Evolutionary conservation across 345 rosid genomes (phyloP).

Genomic region (Euphorbia peplus): DNA sequence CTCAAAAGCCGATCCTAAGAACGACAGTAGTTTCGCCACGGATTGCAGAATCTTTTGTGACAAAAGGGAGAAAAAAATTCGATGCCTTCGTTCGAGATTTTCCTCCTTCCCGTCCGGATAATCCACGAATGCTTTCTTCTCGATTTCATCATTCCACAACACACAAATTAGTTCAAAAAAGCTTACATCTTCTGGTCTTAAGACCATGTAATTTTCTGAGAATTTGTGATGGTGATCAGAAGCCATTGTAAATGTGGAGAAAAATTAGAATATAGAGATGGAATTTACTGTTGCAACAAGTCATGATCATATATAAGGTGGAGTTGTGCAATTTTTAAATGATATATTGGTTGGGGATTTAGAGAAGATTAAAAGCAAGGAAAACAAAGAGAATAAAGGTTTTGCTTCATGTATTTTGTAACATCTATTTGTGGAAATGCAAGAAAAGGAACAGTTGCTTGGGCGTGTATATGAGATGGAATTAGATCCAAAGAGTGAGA

Average conservation of each 20-base stretch:
- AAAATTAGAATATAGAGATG: too few relatives aligned
- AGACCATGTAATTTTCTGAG: constrained; percentile 11
- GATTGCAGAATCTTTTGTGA: constrained; percentile 25
- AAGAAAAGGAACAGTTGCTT: constrained; percentile 8
- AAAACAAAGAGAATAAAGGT: neutral
- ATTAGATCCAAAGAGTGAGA: constrained; percentile 11
- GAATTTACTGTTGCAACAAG: too few relatives aligned
- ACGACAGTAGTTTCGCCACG: constrained; percentile 3
- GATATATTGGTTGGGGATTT: too few relatives aligned
- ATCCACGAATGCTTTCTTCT: constrained; percentile 15
- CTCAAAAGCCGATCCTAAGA: constrained; percentile 17
- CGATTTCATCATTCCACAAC: constrained; percentile 8
- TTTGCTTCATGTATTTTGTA: neutral
- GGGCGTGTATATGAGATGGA: constrained; percentile 8
- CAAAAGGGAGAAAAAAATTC: constrained; percentile 18
- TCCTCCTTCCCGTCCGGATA: constrained; percentile 17
- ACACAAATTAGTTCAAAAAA: constrained; percentile 3
- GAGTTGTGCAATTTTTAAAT: too few relatives aligned
- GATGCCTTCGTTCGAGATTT: constrained; percentile 15
- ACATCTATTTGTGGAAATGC: neutral
- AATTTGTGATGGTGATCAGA: neutral
- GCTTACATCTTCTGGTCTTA: constrained; percentile 16
- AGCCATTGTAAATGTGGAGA: neutral
- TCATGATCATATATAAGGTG: too few relatives aligned
- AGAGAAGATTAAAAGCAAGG: too few relatives aligned